Percentiles rank a stretch among this genome's conserved stretches.
Evolutionary conservation across 371 early-diverging fungal genomes (phyloP).

Genomic region (Actinomortierella wolfii): DNA sequence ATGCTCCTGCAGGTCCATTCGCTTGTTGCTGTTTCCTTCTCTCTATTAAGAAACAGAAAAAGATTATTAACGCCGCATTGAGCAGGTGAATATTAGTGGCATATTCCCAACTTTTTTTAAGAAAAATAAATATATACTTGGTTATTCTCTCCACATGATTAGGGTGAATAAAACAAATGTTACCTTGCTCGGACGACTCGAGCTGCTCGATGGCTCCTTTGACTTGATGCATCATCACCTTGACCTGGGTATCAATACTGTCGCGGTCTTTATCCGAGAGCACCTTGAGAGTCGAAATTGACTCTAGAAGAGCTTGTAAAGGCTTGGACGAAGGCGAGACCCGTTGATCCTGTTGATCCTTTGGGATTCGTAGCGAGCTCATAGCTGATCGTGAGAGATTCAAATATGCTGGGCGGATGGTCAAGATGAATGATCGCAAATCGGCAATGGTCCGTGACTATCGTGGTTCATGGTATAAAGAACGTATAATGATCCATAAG

Average conservation of each 20-base stretch:
- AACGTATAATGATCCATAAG: background rate
- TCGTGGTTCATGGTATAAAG: background rate
- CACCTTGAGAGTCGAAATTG: constrained; percentile 22
- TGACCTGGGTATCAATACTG: constrained; percentile 40
- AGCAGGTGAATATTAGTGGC: no score
- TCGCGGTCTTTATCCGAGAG: constrained; percentile 44
- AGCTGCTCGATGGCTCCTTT: constrained; percentile 45
- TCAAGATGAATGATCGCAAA: constrained; percentile 35
- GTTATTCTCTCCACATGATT: no score
- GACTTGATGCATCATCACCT: constrained; percentile 44
- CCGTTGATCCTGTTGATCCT: no score
- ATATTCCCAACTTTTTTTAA: no score
- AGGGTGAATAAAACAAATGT: background rate
- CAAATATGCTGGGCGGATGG: constrained; percentile 39
- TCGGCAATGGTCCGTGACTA: constrained; percentile 43
- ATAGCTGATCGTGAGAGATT: constrained; percentile 22
- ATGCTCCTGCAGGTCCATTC: background rate
- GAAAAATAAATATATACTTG: no score
- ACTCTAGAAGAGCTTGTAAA: constrained; percentile 28
- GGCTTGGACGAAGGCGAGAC: constrained; percentile 28
- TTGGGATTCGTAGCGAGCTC: no score
- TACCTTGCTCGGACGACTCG: constrained; percentile 39
- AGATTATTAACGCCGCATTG: no score
- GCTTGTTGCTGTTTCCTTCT: background rate
- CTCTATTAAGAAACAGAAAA: background rate